Conservation (phyloP, 345 rosid genomes). For the Leavenworthia alabamica region DNA sequence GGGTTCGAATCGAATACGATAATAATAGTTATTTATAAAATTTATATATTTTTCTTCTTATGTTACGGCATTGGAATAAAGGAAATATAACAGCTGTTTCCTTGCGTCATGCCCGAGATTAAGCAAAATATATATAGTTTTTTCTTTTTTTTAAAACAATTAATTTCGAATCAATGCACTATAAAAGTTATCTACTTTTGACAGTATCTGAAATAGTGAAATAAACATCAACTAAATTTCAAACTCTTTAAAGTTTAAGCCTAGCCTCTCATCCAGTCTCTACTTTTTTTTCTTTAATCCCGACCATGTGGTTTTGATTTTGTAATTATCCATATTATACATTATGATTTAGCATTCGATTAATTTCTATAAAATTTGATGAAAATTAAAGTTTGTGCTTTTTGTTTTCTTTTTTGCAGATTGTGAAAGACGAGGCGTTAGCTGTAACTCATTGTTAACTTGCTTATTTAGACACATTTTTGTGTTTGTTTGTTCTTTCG, state of each 20-base stretch:
- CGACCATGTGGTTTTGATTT: conserved; percentile 26
- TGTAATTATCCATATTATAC: conserved; percentile 27
- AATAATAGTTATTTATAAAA: not conserved
- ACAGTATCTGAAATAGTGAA: conserved; percentile 14
- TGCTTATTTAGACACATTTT: conserved; percentile 1
- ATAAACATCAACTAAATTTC: conserved; percentile 16
- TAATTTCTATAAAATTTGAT: not conserved
- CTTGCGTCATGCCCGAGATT: conserved; percentile 30
- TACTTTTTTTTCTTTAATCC: not conserved
- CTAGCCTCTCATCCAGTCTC: not conserved
- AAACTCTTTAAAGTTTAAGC: conserved; percentile 2
- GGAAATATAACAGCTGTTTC: conserved; percentile 31
- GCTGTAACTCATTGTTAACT: conserved; percentile 24
- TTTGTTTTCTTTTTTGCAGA: conserved; percentile 9
- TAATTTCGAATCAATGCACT: conserved; percentile 11
- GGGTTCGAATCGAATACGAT: not conserved
- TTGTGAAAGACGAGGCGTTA: conserved; percentile 18
- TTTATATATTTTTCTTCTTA: conserved; percentile 9
- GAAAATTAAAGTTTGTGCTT: not conserved
- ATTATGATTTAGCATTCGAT: conserved; percentile 6
- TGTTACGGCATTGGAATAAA: conserved; percentile 30
- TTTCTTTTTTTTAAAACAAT: not conserved
- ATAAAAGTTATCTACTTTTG: conserved; percentile 23
- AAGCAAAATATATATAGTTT: not conserved
- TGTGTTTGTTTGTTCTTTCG: conserved; percentile 20